Evolutionary conservation across 306 rosid genomes (phyloP).

Genomic region (Vicia faba): DNA sequence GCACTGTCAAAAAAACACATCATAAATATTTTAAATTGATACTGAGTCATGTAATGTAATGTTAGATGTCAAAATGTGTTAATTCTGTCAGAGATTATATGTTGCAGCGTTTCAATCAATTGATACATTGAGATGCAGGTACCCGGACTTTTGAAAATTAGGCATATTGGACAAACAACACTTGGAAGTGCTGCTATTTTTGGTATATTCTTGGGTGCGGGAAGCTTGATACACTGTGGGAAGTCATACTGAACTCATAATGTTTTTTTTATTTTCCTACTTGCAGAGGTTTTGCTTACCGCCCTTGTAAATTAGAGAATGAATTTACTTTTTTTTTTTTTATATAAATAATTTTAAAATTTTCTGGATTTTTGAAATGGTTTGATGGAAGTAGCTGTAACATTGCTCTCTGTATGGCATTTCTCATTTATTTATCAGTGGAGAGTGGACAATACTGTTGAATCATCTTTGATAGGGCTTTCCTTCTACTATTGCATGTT

Average conservation of each 20-base stretch:
- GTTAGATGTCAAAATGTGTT: not conserved
- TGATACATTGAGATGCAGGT: slow-evolving; percentile 54
- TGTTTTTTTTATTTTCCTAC: slow-evolving; percentile 21
- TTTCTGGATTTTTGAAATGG: slow-evolving; percentile 26
- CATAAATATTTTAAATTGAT: slow-evolving; percentile 7
- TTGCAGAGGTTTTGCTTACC: slow-evolving; percentile 21
- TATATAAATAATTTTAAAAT: not conserved
- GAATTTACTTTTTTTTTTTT: not conserved
- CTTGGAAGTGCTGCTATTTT: slow-evolving; percentile 81
- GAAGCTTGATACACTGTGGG: slow-evolving; percentile 91
- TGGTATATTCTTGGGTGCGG: slow-evolving; percentile 91
- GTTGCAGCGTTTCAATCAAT: not conserved
- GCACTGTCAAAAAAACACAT: not conserved
- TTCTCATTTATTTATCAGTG: slow-evolving; percentile 26
- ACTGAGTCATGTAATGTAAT: slow-evolving; percentile 1
- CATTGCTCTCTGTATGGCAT: not conserved
- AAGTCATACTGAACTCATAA: slow-evolving; percentile 61
- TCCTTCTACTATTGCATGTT: no score
- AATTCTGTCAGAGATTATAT: not conserved
- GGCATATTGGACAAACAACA: slow-evolving; percentile 81
- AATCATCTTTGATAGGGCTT: no score
- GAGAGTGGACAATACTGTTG: slow-evolving; percentile 11
- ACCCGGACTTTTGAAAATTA: slow-evolving; percentile 82
- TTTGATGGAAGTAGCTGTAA: slow-evolving; percentile 25
- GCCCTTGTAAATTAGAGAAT: slow-evolving; percentile 34